Evolutionary conservation across 768 basidiomycete genomes (phyloP).

Genomic region (Dioszegia crocea): DNA sequence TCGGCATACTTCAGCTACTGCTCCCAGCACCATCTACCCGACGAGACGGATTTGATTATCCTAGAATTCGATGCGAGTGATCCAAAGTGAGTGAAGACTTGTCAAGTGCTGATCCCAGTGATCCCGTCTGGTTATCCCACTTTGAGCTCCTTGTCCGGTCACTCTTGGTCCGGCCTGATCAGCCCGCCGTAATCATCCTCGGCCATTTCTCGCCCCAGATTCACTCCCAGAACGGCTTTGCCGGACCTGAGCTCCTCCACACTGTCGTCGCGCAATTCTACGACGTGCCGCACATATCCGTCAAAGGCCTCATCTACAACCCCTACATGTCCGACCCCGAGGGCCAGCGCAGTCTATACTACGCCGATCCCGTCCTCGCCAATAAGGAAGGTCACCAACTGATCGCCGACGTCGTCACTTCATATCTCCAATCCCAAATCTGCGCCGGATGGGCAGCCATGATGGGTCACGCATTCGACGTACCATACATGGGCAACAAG

Average conservation of each 20-base stretch:
- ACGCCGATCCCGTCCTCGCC: slow-evolving; percentile 76
- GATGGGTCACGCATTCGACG: slow-evolving; percentile 65
- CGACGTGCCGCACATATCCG: slow-evolving; percentile 80
- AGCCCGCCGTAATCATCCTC: slow-evolving; percentile 88
- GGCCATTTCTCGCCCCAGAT: slow-evolving; percentile 90
- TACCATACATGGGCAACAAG: slow-evolving; percentile 52
- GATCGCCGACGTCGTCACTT: slow-evolving; percentile 78
- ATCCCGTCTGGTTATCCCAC: slow-evolving; percentile 66
- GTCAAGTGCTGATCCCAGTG: slow-evolving; percentile 53
- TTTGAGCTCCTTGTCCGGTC: slow-evolving; percentile 92
- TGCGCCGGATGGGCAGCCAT: slow-evolving; percentile 78
- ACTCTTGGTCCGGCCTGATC: slow-evolving; percentile 78
- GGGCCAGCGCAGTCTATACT: slow-evolving; percentile 64
- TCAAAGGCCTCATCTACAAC: slow-evolving; percentile 75
- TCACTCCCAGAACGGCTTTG: slow-evolving; percentile 72
- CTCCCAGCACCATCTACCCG: slow-evolving; percentile 87
- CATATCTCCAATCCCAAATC: slow-evolving; percentile 84
- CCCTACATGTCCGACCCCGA: slow-evolving; percentile 72
- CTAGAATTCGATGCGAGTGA: slow-evolving; percentile 93
- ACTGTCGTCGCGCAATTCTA: slow-evolving; percentile 91
- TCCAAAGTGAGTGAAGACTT: slow-evolving; percentile 63
- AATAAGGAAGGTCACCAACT: slow-evolving; percentile 74
- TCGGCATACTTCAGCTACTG: slow-evolving; percentile 95
- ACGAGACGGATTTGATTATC: slow-evolving; percentile 88
- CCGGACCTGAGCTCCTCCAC: slow-evolving; percentile 87